These are phyloP conservation scores for Paraphaeosphaeria sporulosa DNA, from an alignment of 2,329 filamentous ascomycete genomes.

Conservation along the genomic window DNA sequence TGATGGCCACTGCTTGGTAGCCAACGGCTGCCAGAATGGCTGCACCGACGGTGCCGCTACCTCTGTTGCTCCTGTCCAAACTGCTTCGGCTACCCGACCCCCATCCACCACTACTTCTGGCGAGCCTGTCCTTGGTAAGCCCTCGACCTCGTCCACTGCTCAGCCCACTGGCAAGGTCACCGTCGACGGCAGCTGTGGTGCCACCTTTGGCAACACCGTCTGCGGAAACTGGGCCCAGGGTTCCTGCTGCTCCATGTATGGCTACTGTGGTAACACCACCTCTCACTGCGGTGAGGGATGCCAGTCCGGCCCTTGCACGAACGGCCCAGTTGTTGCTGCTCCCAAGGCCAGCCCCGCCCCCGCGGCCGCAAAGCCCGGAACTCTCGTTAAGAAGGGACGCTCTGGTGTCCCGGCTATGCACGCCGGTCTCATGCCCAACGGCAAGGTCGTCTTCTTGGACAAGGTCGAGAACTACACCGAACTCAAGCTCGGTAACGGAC, in stretches of 20 bases:
- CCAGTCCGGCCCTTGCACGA: slow-evolving; percentile 59
- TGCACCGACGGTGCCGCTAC: slow-evolving; percentile 37
- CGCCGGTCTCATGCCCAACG: slow-evolving; percentile 66
- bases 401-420: slow-evolving; percentile 71
- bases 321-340: slow-evolving; percentile 49
- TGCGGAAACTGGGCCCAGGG: slow-evolving; percentile 63
- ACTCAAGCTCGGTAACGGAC: slow-evolving; percentile 60
- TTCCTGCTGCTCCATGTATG: slow-evolving; percentile 65
- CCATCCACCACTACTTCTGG: slow-evolving; percentile 43
- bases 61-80: slow-evolving; percentile 14
- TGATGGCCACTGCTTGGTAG: slow-evolving; percentile 46
- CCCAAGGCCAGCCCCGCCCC: slow-evolving; percentile 57
- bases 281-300: slow-evolving; percentile 65
- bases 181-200: slow-evolving; percentile 63
- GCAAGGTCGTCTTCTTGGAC: slow-evolving; percentile 67
- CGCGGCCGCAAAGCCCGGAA: slow-evolving; percentile 54
- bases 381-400: slow-evolving; percentile 59
- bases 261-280: slow-evolving; percentile 60
- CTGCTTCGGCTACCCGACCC: slow-evolving; percentile 33
- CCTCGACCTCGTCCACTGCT: slow-evolving; percentile 26
- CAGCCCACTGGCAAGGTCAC: slow-evolving; percentile 46
- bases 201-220: slow-evolving; percentile 56
- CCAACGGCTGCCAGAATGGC: slow-evolving; percentile 51
- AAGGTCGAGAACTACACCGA: slow-evolving; percentile 70
- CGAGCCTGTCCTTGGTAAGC: slow-evolving; percentile 49